phyloP scores from a whole-genome alignment of 2,329 filamentous ascomycete species.

The Scedosporium apiospermum region DNA sequence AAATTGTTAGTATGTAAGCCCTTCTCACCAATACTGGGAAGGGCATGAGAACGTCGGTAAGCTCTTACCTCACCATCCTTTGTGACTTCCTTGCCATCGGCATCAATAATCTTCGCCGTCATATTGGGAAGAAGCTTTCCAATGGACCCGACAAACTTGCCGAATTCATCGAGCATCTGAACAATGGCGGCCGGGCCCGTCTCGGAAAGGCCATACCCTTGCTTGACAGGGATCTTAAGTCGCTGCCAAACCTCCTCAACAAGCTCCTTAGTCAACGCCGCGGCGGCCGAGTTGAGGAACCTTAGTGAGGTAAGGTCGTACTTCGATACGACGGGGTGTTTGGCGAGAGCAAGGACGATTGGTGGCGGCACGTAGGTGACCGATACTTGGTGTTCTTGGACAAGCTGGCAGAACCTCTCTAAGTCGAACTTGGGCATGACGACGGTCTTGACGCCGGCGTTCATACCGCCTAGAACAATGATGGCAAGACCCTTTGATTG shows the following conservation, averaged over 20 bases:
- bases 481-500: constrained; percentile 20
- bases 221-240: constrained; percentile 73
- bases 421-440: constrained; percentile 71
- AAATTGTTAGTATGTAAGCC: not conserved
- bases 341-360: constrained; percentile 69
- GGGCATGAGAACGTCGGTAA: not conserved
- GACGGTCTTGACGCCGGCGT: constrained; percentile 62
- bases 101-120: constrained; percentile 69
- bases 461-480: constrained; percentile 18
- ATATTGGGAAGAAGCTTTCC: constrained; percentile 72
- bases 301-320: constrained; percentile 73
- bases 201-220: constrained; percentile 86
- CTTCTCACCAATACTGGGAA: no score
- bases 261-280: constrained; percentile 72
- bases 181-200: constrained; percentile 71
- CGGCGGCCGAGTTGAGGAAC: constrained; percentile 81
- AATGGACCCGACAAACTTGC: constrained; percentile 65
- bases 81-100: constrained; percentile 42
- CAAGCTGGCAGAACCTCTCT: constrained; percentile 63
- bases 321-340: constrained; percentile 66
- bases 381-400: constrained; percentile 67
- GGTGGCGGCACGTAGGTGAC: constrained; percentile 79
- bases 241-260: constrained; percentile 66
- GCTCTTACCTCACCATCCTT: constrained; percentile 34
- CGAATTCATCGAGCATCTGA: constrained; percentile 68